These are phyloP conservation scores for Chlorella sorokiniana DNA, from an alignment of 139 green algal genomes.

Conservation along the genomic window DNA sequence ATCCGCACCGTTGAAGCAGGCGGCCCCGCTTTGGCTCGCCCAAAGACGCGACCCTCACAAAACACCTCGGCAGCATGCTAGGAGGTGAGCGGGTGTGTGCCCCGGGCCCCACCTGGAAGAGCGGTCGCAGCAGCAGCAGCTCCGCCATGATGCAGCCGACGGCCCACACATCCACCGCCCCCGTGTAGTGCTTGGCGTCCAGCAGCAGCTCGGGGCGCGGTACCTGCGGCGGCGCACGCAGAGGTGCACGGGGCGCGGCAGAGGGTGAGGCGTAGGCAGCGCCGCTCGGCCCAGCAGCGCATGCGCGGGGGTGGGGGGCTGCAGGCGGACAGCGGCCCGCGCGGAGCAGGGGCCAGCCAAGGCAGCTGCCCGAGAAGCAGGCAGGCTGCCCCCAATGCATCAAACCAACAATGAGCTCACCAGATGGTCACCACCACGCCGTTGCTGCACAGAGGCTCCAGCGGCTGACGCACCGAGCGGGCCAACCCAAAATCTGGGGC, in stretches of 20 bases:
- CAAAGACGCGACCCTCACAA: not conserved
- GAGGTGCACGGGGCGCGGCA: no score
- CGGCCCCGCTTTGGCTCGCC: not conserved
- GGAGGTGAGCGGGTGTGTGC: not conserved
- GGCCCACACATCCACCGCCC: conserved; percentile 77
- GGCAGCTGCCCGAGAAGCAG: not conserved
- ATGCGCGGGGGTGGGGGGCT: no score
- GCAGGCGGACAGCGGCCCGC: no score
- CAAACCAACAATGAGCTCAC: conserved; percentile 6
- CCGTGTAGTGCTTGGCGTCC: conserved; percentile 71
- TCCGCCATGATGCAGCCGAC: conserved; percentile 85
- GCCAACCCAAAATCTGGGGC: conserved; percentile 68
- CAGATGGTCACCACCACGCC: conserved; percentile 86
- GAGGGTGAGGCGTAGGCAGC: no score
- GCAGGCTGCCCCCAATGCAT: not conserved
- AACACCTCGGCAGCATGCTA: no score
- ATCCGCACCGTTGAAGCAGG: no score
- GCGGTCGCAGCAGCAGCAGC: conserved; percentile 70
- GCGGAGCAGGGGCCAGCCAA: not conserved
- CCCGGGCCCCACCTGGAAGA: conserved; percentile 65
- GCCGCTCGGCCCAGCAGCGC: no score
- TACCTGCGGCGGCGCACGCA: no score
- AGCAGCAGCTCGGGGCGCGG: conserved; percentile 78
- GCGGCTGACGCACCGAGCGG: conserved; percentile 60
- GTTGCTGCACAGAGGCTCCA: conserved; percentile 71